Base-by-base conservation (phyloP, 2,329 filamentous ascomycete genomes). In the Aspergillus unguis region DNA sequence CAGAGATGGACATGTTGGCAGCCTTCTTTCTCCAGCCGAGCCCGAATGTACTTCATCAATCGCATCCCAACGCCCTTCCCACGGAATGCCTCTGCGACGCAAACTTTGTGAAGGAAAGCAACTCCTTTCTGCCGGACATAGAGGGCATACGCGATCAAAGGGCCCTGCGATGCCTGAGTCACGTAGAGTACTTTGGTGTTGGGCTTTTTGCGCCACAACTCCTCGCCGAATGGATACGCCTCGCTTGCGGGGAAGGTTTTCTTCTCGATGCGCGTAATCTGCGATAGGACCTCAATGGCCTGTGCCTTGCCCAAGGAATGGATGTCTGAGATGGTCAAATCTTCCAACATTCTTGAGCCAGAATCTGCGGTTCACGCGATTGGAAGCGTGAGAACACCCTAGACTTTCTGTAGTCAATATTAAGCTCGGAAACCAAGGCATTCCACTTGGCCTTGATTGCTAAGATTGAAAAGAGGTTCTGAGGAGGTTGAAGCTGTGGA, bases 101-200 rank as follows among this genome's bases (percentile, higher is more conserved):
- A 80, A 35, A 81, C 68, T 58, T 81, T 82, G 61, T 81, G 78
- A 40, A 81, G 68, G 49, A 78, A 71, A 17, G 75, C 74, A 27
- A 71, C 57, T 44, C 71, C 70, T 57, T 75, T 75, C 52, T 72
- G 71, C 44, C 74, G 71, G 40, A 77, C 70, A 55, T 72, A 77
- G 48, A 80, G 71, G 23, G 74, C 67, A 62, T 81, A 82, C 36
- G 73, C 78, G 48, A 74, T 65, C 28, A 78, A 52, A 42, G 60
- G 54, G 36, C 52, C 57, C 48, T 60, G 35, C 10, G 57, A 36
- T 40, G 57, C 50, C 50, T 48, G 55, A 33, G 58, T 67, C 44
- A 62, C 64, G 60, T 71, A 72, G 32, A 76, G 58, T 11, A 80
- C 64, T 42, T 70, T 70, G 44, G 74, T 77, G 56, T 78, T 79